Conservation (phyloP, 1,284 basidiomycete species). For the Chiua sp. region DNA sequence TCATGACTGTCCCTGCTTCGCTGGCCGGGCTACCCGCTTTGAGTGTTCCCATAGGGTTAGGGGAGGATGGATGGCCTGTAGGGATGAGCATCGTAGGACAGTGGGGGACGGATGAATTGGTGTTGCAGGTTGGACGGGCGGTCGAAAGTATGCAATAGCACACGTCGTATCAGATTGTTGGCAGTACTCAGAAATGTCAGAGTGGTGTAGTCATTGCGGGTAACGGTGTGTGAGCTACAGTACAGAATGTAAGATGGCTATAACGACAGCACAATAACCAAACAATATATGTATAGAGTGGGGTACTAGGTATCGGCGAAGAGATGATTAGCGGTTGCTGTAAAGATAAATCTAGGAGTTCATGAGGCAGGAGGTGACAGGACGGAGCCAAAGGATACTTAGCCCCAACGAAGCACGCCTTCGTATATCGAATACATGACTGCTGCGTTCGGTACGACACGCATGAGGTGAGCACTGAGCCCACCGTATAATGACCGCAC, state of each 20-base stretch:
- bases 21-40: slow-evolving; percentile 89
- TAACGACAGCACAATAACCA: slow-evolving; percentile 21
- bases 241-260: slow-evolving; percentile 21
- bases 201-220: slow-evolving; percentile 30
- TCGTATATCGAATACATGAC: slow-evolving; percentile 96
- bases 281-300: slow-evolving; percentile 13
- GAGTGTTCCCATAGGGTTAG: slow-evolving; percentile 63
- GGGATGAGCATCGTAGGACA: slow-evolving; percentile 88
- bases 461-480: slow-evolving; percentile 92
- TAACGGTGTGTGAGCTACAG: slow-evolving; percentile 28
- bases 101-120: slow-evolving; percentile 84
- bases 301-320: slow-evolving; percentile 11
- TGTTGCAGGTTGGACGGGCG: slow-evolving; percentile 60
- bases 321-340: slow-evolving; percentile 18
- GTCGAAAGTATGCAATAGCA: slow-evolving; percentile 40
- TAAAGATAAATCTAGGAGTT: slow-evolving; percentile 25
- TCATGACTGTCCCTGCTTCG: slow-evolving; percentile 91
- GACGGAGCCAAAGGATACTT: neutral
- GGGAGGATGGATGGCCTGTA: slow-evolving; percentile 79
- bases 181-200: neutral
- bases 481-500: slow-evolving; percentile 89
- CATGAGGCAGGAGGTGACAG: neutral
- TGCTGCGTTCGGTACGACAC: slow-evolving; percentile 96
- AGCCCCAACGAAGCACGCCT: slow-evolving; percentile 68
- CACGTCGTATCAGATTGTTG: too few relatives aligned